A percentile compares a stretch with the other conserved stretches of the same genome.
Conservation (phyloP, 345 rosid species). For the Eucalyptus caleyi region DNA sequence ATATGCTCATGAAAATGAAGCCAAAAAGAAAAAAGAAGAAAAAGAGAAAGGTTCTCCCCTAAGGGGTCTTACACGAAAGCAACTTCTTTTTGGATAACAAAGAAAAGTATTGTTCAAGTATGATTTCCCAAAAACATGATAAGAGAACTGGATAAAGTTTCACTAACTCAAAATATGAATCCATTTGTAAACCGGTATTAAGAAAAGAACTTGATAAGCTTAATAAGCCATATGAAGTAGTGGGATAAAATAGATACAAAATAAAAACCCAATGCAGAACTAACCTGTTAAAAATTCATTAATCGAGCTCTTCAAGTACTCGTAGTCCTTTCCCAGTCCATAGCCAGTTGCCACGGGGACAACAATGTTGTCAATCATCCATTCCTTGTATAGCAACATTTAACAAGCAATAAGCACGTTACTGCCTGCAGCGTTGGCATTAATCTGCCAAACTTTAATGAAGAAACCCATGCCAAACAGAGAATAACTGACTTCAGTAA, state of each 20-base stretch:
- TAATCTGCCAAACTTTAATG: not conserved
- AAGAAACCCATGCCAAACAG: not conserved
- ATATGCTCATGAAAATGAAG: not conserved
- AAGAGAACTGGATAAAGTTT: not conserved
- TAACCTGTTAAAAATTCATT: conserved; percentile 64
- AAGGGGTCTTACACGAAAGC: not conserved
- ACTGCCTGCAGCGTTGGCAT: not conserved
- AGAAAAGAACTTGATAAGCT: not conserved
- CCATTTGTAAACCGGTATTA: not conserved
- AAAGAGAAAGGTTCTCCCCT: not conserved
- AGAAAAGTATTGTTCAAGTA: not conserved
- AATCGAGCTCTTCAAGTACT: conserved; percentile 73
- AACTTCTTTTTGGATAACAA: not conserved
- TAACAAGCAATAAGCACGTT: not conserved
- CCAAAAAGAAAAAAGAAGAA: not conserved
- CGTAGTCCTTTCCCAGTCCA: conserved; percentile 64
- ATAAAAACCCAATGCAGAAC: not conserved
- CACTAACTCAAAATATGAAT: not conserved
- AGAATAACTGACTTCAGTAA: not conserved
- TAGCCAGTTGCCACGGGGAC: conserved; percentile 69
- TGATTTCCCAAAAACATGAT: not conserved
- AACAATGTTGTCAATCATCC: conserved; percentile 80
- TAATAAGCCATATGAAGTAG: not conserved
- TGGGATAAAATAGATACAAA: not conserved
- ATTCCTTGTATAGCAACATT: conserved; percentile 28